Evolutionary conservation across 2,329 filamentous ascomycete species (phyloP), one percentile per base, ranked within the genome.

Genomic region (Cryphonectria parasitica): DNA sequence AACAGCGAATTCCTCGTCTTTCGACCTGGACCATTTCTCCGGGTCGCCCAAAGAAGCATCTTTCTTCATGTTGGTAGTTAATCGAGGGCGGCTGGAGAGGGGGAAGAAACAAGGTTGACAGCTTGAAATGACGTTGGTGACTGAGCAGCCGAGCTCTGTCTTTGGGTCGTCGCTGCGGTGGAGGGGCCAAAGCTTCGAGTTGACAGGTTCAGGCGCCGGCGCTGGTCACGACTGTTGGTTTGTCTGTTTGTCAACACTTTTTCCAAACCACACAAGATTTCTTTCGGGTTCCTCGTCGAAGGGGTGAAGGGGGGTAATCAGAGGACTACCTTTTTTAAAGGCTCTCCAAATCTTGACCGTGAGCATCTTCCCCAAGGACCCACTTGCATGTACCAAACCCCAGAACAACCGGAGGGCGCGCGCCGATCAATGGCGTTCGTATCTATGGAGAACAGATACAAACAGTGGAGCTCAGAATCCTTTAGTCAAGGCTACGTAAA

Each of bases 1-100:
- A 39, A 34, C 17, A 0, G 10, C 58, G 28, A 41, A 22, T 58
- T 72, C 71, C 62, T 71, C 71, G 52, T 72, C 71, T 8, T 72
- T 72, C 6, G 56, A 49, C n/a, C 34, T 31, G 10, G 58, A 11
- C 71, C 68, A 72, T 36, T 39, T 34, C 39, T 52, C 56, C 22
- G 69, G 56, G 17, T 36, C 28, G 6, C 64, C 68, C 8, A 63
- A 15, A 22, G 62, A 52, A 41, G 41, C 52, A n/a, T 70, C 71
- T 39, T 54, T 62, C 61, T 69, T 71, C 71, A 72, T 72, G 5
- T 17, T 64, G 52, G 39, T 54, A 43, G 61, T n/a, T 10, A 19
- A 13, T 39, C 13, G 11, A 34, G 52, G 31, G 25, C 28, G 54
- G 19, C 25, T 58, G 52, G 25, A 22, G 25, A 19, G 15, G 22